phyloP scores from a whole-genome alignment of 257 asterid genomes.

The Lantana camara region DNA sequence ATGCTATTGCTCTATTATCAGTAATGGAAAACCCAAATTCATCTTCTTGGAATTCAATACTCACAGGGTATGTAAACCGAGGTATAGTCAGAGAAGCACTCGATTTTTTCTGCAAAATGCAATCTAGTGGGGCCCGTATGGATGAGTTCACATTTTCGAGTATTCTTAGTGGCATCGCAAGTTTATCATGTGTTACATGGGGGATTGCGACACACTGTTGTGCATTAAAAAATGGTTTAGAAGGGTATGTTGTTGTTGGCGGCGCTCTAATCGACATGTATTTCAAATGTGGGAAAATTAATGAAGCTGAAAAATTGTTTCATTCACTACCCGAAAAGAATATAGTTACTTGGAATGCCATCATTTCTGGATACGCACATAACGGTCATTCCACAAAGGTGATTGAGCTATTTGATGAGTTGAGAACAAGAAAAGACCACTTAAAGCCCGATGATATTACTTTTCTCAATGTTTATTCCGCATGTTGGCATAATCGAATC shows the following conservation, averaged over 20 bases:
- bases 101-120: slow-evolving; percentile 61
- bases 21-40: slow-evolving; percentile 66
- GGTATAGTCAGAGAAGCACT: slow-evolving; percentile 54
- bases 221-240: slow-evolving; percentile 55
- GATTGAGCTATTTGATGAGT: slow-evolving; percentile 49
- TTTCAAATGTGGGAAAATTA: slow-evolving; percentile 68
- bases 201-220: slow-evolving; percentile 64
- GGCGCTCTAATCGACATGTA: slow-evolving; percentile 83
- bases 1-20: slow-evolving; percentile 50
- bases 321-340: slow-evolving; percentile 54
- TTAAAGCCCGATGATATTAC: slow-evolving; percentile 65
- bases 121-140: slow-evolving; percentile 38
- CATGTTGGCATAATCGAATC: slow-evolving; percentile 58
- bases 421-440: slow-evolving; percentile 33
- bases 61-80: slow-evolving; percentile 71
- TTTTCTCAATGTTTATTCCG: slow-evolving; percentile 62
- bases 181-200: slow-evolving; percentile 49
- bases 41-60: slow-evolving; percentile 85
- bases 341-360: slow-evolving; percentile 74
- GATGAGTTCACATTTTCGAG: slow-evolving; percentile 84
- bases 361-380: slow-evolving; percentile 75
- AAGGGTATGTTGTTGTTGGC: slow-evolving; percentile 61
- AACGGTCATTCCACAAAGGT: slow-evolving; percentile 53
- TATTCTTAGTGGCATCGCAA: slow-evolving; percentile 68
- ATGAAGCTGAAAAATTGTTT: slow-evolving; percentile 49